phyloP scores from a whole-genome alignment of 495 filamentous ascomycete species.

The Podospora comata region DNA sequence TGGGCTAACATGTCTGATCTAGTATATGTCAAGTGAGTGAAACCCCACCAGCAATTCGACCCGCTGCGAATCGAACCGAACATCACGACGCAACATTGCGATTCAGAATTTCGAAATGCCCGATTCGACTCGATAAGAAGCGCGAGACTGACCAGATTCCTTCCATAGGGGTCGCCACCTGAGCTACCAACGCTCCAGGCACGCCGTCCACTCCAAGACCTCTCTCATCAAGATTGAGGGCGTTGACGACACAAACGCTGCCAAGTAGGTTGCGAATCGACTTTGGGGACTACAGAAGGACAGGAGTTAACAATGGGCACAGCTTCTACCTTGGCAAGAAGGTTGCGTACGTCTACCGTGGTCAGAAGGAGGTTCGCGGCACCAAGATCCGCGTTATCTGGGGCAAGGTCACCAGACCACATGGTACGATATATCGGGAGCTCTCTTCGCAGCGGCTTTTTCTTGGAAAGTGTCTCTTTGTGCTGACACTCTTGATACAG shows the following conservation, averaged over 20 bases:
- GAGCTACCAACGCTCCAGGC: constrained; percentile 88
- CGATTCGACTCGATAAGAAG: constrained; percentile 11
- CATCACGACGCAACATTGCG: constrained; percentile 12
- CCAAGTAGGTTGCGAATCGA: constrained; percentile 59
- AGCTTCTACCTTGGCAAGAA: constrained; percentile 94
- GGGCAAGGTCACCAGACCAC: constrained; percentile 94
- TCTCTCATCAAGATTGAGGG: constrained; percentile 95
- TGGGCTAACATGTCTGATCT: constrained; percentile 36
- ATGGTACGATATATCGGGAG: constrained; percentile 59
- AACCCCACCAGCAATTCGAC: constrained; percentile 26
- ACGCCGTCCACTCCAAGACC: constrained; percentile 78
- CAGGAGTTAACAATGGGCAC: constrained; percentile 29
- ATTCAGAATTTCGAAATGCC: constrained; percentile 3
- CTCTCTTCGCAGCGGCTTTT: background rate
- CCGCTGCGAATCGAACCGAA: background rate
- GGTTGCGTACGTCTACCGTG: constrained; percentile 95
- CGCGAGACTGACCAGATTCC: constrained; percentile 32
- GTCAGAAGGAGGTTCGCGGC: constrained; percentile 83
- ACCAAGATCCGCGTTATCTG: constrained; percentile 98
- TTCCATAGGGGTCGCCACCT: constrained; percentile 77
- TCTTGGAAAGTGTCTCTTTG: background rate
- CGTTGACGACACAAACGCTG: constrained; percentile 80
- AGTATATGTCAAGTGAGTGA: constrained; percentile 93
- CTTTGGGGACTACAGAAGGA: constrained; percentile 4
- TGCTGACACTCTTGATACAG: constrained; percentile 40